These are phyloP conservation scores for Trichoderma guizhouense DNA, from an alignment of 2,329 filamentous ascomycete genomes.

Conservation along the genomic window DNA sequence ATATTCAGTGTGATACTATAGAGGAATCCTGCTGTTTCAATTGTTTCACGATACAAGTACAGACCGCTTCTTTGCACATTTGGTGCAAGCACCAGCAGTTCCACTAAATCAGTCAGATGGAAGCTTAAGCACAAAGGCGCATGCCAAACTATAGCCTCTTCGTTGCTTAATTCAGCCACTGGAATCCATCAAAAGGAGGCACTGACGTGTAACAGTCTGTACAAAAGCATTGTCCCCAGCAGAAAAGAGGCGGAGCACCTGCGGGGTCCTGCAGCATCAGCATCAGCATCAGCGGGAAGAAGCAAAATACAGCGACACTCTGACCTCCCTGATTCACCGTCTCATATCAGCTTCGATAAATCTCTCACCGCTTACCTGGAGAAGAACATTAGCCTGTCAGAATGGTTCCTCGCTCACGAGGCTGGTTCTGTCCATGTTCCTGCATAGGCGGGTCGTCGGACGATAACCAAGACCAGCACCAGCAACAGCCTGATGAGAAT, in stretches of 20 bases:
- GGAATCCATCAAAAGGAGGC: neutral
- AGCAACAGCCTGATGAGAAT: neutral
- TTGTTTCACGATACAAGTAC: neutral
- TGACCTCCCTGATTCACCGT: neutral
- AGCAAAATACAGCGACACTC: neutral
- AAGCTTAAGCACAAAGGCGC: neutral
- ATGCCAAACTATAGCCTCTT: neutral
- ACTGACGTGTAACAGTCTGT: neutral
- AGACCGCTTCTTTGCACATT: neutral
- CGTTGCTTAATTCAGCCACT: neutral
- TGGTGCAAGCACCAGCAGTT: neutral
- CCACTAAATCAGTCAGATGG: too few species aligned
- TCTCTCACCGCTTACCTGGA: neutral
- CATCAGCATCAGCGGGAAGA: neutral
- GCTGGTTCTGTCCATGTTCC: slow-evolving; percentile 10
- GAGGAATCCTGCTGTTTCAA: neutral
- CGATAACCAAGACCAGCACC: neutral
- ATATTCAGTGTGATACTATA: neutral
- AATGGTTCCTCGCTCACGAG: neutral
- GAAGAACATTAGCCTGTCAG: neutral
- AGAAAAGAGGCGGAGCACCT: slow-evolving; percentile 3
- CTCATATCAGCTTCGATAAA: neutral
- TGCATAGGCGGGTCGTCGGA: slow-evolving; percentile 9
- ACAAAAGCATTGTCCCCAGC: neutral
- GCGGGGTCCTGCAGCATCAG: neutral